These are phyloP conservation scores for Albophoma yamanashiensis DNA, from an alignment of 2,329 filamentous ascomycete species.

Conservation along the genomic window DNA sequence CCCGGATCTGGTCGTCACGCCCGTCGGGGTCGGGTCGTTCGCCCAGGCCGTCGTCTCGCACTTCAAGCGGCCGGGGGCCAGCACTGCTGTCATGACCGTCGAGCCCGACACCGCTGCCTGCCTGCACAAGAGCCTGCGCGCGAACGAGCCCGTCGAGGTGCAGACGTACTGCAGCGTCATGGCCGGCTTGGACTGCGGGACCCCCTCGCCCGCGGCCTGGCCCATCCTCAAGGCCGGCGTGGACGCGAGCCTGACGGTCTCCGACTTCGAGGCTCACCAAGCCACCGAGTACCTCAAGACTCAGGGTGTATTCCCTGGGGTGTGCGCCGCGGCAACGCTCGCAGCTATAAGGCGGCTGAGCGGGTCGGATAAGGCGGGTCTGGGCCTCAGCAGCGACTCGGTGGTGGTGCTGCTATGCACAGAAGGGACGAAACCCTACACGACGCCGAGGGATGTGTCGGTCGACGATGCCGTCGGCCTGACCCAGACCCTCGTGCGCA, in stretches of 20 bases:
- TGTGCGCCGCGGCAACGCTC: conserved; percentile 51
- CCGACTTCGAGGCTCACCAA: conserved; percentile 50
- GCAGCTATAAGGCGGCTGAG: conserved; percentile 43
- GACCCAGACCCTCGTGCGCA: conserved; percentile 33
- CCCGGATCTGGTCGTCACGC: conserved; percentile 43
- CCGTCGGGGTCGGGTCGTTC: conserved; percentile 64
- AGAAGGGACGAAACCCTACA: conserved; percentile 42
- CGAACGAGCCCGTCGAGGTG: conserved; percentile 36
- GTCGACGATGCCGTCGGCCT: conserved; percentile 28
- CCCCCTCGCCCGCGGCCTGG: conserved; percentile 56
- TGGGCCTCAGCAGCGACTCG: conserved; percentile 33
- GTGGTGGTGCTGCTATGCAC: conserved; percentile 58
- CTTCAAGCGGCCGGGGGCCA: conserved; percentile 38
- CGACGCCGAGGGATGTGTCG: conserved; percentile 27
- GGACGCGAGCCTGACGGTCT: conserved; percentile 49
- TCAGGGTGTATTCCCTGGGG: conserved; percentile 39
- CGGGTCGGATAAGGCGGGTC: conserved; percentile 17
- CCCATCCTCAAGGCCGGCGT: conserved; percentile 44
- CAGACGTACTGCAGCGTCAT: conserved; percentile 56
- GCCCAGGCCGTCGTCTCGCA: conserved; percentile 58
- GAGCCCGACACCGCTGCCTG: conserved; percentile 58
- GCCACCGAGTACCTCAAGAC: conserved; percentile 42
- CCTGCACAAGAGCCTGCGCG: conserved; percentile 40
- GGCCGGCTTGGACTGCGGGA: conserved; percentile 64
- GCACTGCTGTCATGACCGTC: conserved; percentile 45